Conservation (phyloP, 2,329 filamentous ascomycete genomes). For the Clonostachys rhizophaga region DNA sequence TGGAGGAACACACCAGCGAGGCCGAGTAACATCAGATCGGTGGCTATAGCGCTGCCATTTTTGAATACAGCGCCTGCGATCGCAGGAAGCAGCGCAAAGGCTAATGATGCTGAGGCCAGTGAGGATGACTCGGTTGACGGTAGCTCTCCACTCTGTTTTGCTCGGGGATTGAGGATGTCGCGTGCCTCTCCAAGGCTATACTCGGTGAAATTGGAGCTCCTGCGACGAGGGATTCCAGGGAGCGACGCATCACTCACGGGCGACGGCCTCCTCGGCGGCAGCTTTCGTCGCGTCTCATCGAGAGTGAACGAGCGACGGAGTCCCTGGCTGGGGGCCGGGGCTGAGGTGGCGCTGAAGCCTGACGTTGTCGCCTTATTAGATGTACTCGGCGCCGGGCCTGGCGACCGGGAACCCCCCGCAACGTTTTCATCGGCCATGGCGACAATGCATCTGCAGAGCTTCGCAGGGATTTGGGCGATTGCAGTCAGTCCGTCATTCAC, state of each 20-base stretch:
- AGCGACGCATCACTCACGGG: slow-evolving; percentile 14
- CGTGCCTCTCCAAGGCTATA: slow-evolving; percentile 66
- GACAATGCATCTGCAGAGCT: background rate
- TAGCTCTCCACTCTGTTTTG: slow-evolving; percentile 22
- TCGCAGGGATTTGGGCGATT: too few relatives aligned
- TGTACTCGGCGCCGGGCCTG: slow-evolving; percentile 3
- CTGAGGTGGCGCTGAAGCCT: background rate
- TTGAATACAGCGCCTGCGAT: slow-evolving; percentile 81
- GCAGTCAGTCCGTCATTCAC: too few relatives aligned
- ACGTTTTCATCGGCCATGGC: background rate
- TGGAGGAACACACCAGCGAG: slow-evolving; percentile 84
- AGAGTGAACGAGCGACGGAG: slow-evolving; percentile 35
- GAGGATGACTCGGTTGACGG: slow-evolving; percentile 52
- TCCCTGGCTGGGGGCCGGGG: slow-evolving; percentile 19
- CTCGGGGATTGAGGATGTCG: slow-evolving; percentile 58
- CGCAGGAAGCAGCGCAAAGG: slow-evolving; percentile 79
- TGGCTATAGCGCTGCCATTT: slow-evolving; percentile 78
- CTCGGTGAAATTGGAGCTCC: slow-evolving; percentile 77
- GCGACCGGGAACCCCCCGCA: background rate
- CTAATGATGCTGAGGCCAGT: slow-evolving; percentile 77
- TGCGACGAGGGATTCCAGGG: slow-evolving; percentile 39
- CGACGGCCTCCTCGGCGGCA: slow-evolving; percentile 8
- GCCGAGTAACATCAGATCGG: slow-evolving; percentile 76
- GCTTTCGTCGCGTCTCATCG: slow-evolving; percentile 23
- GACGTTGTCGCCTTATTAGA: background rate